These are phyloP conservation scores for Neurospora crassa DNA, from an alignment of 2,329 filamentous ascomycete species.

Conservation along the genomic window DNA sequence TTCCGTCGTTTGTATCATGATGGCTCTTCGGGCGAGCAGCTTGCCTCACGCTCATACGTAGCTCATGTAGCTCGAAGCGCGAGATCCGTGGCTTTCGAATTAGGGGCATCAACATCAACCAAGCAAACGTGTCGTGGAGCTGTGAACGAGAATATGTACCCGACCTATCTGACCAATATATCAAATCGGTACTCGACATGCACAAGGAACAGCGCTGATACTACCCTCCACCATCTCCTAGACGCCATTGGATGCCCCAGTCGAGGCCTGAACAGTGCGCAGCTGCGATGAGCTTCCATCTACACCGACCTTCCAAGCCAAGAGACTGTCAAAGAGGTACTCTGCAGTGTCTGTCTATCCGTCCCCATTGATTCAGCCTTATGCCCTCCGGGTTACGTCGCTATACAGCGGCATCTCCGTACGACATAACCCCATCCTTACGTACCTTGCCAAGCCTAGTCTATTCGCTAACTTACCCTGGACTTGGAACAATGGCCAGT, in stretches of 20 bases:
- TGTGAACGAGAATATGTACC: background rate
- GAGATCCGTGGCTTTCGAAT: background rate
- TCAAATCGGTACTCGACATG: background rate
- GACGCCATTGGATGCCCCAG: background rate
- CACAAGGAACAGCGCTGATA: background rate
- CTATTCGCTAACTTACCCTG: background rate
- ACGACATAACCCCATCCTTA: background rate
- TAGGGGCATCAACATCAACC: background rate
- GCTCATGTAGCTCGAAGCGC: background rate
- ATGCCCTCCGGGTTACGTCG: background rate
- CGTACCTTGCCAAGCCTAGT: background rate
- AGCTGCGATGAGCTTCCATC: conserved; percentile 13
- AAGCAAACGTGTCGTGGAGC: background rate
- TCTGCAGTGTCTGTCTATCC: background rate
- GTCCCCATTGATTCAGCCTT: background rate
- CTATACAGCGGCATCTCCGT: background rate
- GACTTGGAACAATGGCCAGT: background rate
- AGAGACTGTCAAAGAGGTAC: background rate
- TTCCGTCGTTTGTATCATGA: background rate
- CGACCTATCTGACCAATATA: background rate
- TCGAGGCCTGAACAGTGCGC: conserved; percentile 9
- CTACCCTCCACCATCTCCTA: background rate
- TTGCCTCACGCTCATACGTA: background rate
- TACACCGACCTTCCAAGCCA: conserved; percentile 3
- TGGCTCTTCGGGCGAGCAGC: background rate